Base-by-base conservation (phyloP, 2,329 filamentous ascomycete species). In the Fusarium avenaceum region DNA sequence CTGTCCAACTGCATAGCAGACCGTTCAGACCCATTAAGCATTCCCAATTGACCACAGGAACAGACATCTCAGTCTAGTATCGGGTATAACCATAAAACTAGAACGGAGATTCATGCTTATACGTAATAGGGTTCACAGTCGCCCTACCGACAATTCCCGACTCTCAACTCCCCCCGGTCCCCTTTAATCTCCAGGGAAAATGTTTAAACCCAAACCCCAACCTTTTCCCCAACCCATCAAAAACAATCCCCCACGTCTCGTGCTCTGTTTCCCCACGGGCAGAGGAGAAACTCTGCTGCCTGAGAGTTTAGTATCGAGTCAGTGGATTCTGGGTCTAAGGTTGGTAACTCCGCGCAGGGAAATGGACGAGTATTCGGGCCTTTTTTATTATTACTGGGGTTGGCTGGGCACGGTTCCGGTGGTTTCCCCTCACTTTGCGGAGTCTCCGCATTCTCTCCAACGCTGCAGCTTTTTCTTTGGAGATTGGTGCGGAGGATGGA, bases 361-460 rank as follows among this genome's bases (percentile, higher is more conserved):
- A 39, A 1, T 24, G 32, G 11, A 5, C 17, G 7, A 3, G 56
- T 20, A 64, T 49, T 65, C 62, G 61, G 62, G 54, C 62, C 62
- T 65, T 52, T 49, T 64, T 9, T 19, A 11, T 30, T 42, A 22
- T 19, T 22, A 8, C 15, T 28, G 46, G 47, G 54, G 46, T 46
- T 46, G 50, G 46, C 45, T 30, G 26, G 26, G 54, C 59, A 49
- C 38, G 51, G 65, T 19, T 22, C 11, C 24, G 24, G 24, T 24
- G 20, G 14, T 13, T 47, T 40, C 44, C 50, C 52, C 48, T 64
- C 61, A 64, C 40, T 53, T 61, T 69, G 66, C 66, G 66, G 65
- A 69, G 66, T 39, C 66, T 69, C 66, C 66, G 65, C 65, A 69
- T 63, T 51, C 46, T 62, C 61, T 69, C 65, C 65, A 69, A 69